A percentile compares a stretch with the other conserved stretches of the same genome.
phyloP scores from a whole-genome alignment of 2,329 filamentous ascomycete genomes.

The Pochonia chlamydosporia region DNA sequence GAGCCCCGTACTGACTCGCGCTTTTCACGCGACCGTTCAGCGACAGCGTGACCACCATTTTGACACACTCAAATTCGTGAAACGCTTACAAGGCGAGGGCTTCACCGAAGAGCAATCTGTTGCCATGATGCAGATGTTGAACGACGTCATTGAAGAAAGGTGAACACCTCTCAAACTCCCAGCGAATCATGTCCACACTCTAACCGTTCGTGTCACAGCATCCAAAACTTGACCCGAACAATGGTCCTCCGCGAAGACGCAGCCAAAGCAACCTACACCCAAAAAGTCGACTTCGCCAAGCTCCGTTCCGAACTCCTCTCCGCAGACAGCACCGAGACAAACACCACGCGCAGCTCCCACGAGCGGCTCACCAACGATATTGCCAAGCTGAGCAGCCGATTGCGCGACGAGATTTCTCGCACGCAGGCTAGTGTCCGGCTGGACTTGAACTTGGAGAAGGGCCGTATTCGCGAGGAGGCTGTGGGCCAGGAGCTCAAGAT shows the following conservation, averaged over 20 bases:
- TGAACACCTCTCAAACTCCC: no score
- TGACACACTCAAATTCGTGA: constrained; percentile 95
- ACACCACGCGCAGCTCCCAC: constrained; percentile 81
- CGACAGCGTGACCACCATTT: constrained; percentile 82
- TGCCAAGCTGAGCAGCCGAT: constrained; percentile 81
- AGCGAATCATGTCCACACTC: background rate
- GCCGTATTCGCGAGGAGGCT: constrained; percentile 90
- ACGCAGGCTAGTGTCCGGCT: constrained; percentile 90
- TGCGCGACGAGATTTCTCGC: constrained; percentile 89
- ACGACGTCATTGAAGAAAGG: constrained; percentile 96
- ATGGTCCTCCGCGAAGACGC: constrained; percentile 97
- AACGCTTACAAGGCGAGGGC: constrained; percentile 80
- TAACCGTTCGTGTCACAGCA: constrained; percentile 45
- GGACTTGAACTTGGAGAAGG: constrained; percentile 94
- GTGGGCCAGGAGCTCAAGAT: constrained; percentile 96
- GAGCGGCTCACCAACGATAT: constrained; percentile 92
- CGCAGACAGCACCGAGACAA: constrained; percentile 84
- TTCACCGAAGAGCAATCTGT: constrained; percentile 94
- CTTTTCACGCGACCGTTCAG: constrained; percentile 61
- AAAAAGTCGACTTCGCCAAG: constrained; percentile 98
- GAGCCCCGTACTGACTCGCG: constrained; percentile 27
- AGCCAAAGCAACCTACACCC: constrained; percentile 70
- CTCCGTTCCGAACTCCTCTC: constrained; percentile 89
- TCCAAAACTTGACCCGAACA: constrained; percentile 92
- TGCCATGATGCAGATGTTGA: constrained; percentile 97